A percentile compares a stretch with the other conserved stretches of the same genome.
Evolutionary conservation across 768 basidiomycete genomes (phyloP).

Genomic region (Gloeopeniophorella convolvens): DNA sequence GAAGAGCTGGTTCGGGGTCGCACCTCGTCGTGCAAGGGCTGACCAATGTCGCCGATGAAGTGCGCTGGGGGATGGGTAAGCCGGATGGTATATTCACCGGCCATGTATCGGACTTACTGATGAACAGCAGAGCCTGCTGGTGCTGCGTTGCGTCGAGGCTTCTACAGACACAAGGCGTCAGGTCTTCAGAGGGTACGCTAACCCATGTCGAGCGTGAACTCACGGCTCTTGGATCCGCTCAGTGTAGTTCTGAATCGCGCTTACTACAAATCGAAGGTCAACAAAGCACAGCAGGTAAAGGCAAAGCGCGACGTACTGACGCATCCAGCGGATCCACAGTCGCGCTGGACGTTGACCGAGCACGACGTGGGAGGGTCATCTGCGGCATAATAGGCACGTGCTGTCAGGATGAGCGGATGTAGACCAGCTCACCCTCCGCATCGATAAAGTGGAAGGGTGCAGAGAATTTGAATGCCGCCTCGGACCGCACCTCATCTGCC

Average conservation of each 20-base stretch:
- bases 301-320: slow-evolving; percentile 22
- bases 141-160: slow-evolving; percentile 36
- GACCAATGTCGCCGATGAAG: slow-evolving; percentile 45
- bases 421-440: slow-evolving; percentile 29
- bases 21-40: slow-evolving; percentile 42
- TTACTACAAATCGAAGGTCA: slow-evolving; percentile 29
- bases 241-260: slow-evolving; percentile 54
- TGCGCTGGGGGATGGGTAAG: slow-evolving; percentile 1
- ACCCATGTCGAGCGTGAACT: neutral
- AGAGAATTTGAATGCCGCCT: slow-evolving; percentile 27
- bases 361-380: slow-evolving; percentile 42
- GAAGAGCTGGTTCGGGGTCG: no score
- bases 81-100: no score
- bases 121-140: slow-evolving; percentile 48
- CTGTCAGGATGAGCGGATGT: neutral
- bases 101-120: no score
- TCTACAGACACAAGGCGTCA: neutral
- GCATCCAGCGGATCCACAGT: slow-evolving; percentile 34
- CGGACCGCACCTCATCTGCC: slow-evolving; percentile 44
- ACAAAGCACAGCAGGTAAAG: neutral
- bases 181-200: no score
- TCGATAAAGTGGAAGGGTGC: slow-evolving; percentile 42
- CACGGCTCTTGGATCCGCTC: slow-evolving; percentile 37
- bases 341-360: slow-evolving; percentile 41
- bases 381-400: neutral